phyloP scores from a whole-genome alignment of 371 early-diverging fungal genomes.

The Mortierella sp. region DNA sequence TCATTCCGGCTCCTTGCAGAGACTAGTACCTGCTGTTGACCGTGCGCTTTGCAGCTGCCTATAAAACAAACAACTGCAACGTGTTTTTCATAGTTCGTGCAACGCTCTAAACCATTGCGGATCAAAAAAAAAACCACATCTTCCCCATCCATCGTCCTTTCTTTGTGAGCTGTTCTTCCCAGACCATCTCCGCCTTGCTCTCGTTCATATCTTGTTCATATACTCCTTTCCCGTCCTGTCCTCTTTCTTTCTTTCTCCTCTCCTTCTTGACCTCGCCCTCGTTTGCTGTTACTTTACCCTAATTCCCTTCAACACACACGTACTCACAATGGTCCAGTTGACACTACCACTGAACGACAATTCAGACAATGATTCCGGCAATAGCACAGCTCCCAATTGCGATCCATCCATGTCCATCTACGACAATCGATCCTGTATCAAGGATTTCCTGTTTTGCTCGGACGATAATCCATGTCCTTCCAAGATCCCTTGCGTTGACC shows the following conservation, averaged over 20 bases:
- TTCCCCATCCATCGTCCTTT: too few relatives aligned
- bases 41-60: too few relatives aligned
- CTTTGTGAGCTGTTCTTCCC: too few relatives aligned
- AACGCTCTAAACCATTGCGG: not conserved
- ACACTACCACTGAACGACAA: slow-evolving; percentile 46
- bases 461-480: slow-evolving; percentile 49
- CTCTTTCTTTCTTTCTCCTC: too few relatives aligned
- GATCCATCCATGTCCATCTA: slow-evolving; percentile 50
- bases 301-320: not conserved
- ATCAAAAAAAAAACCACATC: not conserved
- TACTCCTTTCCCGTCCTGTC: too few relatives aligned
- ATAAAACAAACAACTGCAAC: too few relatives aligned
- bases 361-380: slow-evolving; percentile 23
- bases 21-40: not conserved
- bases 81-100: slow-evolving; percentile 13
- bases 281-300: too few relatives aligned
- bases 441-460: slow-evolving; percentile 41
- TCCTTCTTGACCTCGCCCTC: not conserved
- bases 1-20: not conserved
- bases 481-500: slow-evolving; percentile 39
- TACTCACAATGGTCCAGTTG: slow-evolving; percentile 34
- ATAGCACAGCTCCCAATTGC: slow-evolving; percentile 23
- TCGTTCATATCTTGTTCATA: too few relatives aligned
- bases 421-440: slow-evolving; percentile 30
- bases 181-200: too few relatives aligned